Conservation (phyloP, 257 asterid genomes). For the Pogostemon cablin region DNA sequence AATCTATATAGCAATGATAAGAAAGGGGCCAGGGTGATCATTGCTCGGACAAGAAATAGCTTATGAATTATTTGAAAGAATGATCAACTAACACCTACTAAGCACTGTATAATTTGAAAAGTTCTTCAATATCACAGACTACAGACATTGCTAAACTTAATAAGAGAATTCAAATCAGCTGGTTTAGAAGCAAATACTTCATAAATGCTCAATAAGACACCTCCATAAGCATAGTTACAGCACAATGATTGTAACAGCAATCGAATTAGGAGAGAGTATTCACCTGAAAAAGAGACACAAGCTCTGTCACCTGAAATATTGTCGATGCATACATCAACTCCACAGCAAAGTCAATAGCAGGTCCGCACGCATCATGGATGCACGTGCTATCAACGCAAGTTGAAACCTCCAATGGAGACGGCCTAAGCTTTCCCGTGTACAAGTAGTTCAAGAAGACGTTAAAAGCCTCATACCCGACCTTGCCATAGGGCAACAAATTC, state of each 20-base stretch:
- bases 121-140: not conserved
- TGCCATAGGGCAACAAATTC: slow-evolving; percentile 64
- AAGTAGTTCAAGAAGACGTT: slow-evolving; percentile 54
- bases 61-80: too few species aligned
- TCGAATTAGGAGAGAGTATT: not conserved
- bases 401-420: slow-evolving; percentile 58
- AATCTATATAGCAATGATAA: not conserved
- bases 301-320: slow-evolving; percentile 63
- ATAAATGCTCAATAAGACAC: not conserved
- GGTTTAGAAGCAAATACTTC: not conserved
- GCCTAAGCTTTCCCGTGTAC: slow-evolving; percentile 69
- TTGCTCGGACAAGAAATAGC: not conserved
- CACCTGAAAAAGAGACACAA: slow-evolving; percentile 71
- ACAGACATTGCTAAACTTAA: not conserved
- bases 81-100: too few species aligned
- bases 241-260: not conserved
- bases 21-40: not conserved
- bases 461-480: slow-evolving; percentile 66
- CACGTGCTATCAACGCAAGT: slow-evolving; percentile 64
- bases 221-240: not conserved
- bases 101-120: too few species aligned
- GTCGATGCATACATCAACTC: slow-evolving; percentile 72
- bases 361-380: slow-evolving; percentile 63
- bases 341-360: slow-evolving; percentile 61
- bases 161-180: not conserved